Conservation (phyloP, 345 rosid genomes). For the Pelargonium nanum region DNA sequence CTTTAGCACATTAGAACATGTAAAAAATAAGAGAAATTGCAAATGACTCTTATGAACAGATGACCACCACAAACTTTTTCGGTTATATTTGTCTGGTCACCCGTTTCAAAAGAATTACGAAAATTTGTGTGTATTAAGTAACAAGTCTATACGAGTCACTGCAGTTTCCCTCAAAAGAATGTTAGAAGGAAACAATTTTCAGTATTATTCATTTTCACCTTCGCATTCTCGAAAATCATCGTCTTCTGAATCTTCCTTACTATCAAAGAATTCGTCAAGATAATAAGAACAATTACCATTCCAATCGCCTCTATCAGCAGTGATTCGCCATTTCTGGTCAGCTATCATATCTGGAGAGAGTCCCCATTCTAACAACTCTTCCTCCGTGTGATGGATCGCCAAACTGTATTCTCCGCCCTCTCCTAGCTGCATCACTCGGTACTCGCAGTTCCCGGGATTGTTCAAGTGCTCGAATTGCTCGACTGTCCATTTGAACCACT, state of each 20-base stretch:
- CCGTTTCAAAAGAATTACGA: no score
- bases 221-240: constrained; percentile 12
- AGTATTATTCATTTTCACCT: constrained; percentile 5
- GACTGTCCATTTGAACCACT: constrained; percentile 97
- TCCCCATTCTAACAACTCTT: constrained; percentile 75
- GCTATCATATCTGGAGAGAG: constrained; percentile 72
- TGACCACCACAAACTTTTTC: no score
- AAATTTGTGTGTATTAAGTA: no score
- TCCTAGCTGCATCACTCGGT: constrained; percentile 75
- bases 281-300: constrained; percentile 64
- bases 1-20: no score
- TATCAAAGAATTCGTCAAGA: constrained; percentile 55
- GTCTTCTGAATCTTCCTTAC: constrained; percentile 24
- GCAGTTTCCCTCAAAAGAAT: no score
- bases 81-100: no score
- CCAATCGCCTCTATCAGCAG: constrained; percentile 52
- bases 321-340: constrained; percentile 71
- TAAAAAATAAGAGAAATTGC: no score
- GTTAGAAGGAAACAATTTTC: no score
- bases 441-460: constrained; percentile 65
- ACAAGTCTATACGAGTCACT: no score
- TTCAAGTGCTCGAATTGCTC: constrained; percentile 73
- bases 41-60: no score
- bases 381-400: constrained; percentile 67
- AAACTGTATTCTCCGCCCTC: constrained; percentile 78